Percentiles rank a stretch among this genome's conserved stretches.
Conservation (phyloP, 2,329 filamentous ascomycete species). For the Aureobasidium sp. region DNA sequence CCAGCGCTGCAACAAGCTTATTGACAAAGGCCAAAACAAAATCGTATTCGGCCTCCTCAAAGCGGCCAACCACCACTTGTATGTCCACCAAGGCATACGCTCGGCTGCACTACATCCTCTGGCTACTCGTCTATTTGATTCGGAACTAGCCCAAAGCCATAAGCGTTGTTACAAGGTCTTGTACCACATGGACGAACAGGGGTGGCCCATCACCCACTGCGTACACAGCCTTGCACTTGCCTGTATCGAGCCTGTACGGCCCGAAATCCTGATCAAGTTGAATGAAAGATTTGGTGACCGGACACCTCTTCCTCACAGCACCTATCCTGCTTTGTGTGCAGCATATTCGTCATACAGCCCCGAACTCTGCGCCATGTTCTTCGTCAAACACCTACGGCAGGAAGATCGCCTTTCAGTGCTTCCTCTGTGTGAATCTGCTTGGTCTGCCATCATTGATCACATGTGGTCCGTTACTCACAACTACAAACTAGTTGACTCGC, state of each 20-base stretch:
- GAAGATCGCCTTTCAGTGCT: not conserved
- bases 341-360: not conserved
- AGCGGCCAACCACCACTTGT: not conserved
- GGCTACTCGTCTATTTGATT: not conserved
- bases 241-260: not conserved
- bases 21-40: not conserved
- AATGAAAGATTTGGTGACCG: not conserved
- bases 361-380: not conserved
- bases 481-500: not conserved
- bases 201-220: not conserved
- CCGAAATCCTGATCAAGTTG: not conserved
- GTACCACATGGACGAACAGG: not conserved
- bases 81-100: not conserved
- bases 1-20: not conserved
- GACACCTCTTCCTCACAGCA: not conserved
- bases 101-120: not conserved
- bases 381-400: not conserved
- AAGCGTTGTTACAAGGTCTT: not conserved
- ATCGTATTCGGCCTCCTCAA: not conserved
- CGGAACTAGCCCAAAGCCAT: not conserved
- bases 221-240: not conserved
- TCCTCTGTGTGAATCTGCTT: not conserved
- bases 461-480: slow-evolving; percentile 1
- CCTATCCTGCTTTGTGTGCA: slow-evolving; percentile 3
- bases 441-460: slow-evolving; percentile 1